Conservation (phyloP, 1,284 basidiomycete genomes). For the Blastosporella zonata region DNA sequence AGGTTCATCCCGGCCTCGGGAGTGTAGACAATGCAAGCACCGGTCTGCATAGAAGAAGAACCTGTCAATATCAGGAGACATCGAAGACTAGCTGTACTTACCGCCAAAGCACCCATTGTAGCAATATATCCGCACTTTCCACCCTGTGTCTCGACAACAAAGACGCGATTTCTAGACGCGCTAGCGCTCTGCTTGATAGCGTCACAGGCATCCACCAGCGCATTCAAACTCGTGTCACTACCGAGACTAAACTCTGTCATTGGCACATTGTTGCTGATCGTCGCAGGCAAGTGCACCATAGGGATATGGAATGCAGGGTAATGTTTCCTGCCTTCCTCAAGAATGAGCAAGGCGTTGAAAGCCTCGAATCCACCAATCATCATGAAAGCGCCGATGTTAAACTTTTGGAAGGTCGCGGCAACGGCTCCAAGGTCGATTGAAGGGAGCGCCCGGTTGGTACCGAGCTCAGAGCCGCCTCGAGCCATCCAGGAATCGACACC, state of each 20-base stretch:
- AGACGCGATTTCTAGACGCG: constrained; percentile 92
- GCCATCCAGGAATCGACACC: constrained; percentile 96
- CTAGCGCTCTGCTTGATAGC: constrained; percentile 97
- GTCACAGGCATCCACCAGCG: constrained; percentile 96
- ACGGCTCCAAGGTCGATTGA: constrained; percentile 83
- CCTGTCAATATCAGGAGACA: constrained; percentile 10
- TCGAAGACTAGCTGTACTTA: constrained; percentile 39
- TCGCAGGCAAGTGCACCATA: constrained; percentile 91
- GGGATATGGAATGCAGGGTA: constrained; percentile 94
- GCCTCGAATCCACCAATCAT: constrained; percentile 97
- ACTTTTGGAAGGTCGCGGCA: constrained; percentile 88
- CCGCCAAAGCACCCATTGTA: constrained; percentile 92
- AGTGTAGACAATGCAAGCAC: constrained; percentile 91
- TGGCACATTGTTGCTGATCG: constrained; percentile 97
- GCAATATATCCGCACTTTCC: constrained; percentile 96
- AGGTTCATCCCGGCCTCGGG: constrained; percentile 90
- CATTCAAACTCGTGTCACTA: constrained; percentile 94
- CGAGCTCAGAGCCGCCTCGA: constrained; percentile 97
- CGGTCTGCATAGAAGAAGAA: constrained; percentile 51
- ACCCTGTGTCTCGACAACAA: constrained; percentile 98
- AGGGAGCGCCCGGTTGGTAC: constrained; percentile 91
- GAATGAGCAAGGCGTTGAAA: constrained; percentile 74
- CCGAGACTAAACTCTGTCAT: constrained; percentile 95
- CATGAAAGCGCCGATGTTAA: constrained; percentile 78
- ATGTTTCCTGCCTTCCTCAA: constrained; percentile 77